A percentile compares a stretch with the other conserved stretches of the same genome.
Conservation (phyloP, 129 eudicot genomes). For the Ambrosia trifida region DNA sequence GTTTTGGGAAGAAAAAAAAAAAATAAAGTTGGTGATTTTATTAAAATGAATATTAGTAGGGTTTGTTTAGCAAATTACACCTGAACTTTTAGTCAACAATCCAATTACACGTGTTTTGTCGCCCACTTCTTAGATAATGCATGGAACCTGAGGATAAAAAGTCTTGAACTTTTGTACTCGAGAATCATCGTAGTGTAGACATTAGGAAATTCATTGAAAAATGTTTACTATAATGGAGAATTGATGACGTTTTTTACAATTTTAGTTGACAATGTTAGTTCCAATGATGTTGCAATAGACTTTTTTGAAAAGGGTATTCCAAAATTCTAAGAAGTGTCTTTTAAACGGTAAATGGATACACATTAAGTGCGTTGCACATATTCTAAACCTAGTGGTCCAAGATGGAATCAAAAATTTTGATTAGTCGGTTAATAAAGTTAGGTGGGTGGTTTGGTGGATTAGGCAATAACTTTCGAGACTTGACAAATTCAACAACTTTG, state of each 20-base stretch:
- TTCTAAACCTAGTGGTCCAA: slow-evolving; percentile 6
- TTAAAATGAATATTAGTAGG: background rate
- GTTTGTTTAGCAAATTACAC: no score
- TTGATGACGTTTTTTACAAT: no score
- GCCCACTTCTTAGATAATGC: no score
- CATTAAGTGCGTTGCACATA: background rate
- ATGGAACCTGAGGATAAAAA: no score
- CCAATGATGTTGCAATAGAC: background rate
- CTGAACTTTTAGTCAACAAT: no score
- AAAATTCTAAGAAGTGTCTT: background rate
- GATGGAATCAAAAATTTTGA: background rate
- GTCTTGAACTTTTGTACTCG: no score
- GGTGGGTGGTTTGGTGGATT: background rate
- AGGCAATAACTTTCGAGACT: background rate
- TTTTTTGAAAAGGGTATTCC: background rate
- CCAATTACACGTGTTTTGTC: no score
- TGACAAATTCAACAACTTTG: background rate
- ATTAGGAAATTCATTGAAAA: no score
- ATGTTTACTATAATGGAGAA: no score
- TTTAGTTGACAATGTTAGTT: no score
- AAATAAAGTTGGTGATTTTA: background rate
- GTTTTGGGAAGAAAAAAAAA: background rate
- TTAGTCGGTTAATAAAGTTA: background rate
- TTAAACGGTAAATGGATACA: background rate
- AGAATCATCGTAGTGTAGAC: background rate